Evolutionary conservation across 768 basidiomycete genomes (phyloP).

Genomic region (Amanita exitialis): DNA sequence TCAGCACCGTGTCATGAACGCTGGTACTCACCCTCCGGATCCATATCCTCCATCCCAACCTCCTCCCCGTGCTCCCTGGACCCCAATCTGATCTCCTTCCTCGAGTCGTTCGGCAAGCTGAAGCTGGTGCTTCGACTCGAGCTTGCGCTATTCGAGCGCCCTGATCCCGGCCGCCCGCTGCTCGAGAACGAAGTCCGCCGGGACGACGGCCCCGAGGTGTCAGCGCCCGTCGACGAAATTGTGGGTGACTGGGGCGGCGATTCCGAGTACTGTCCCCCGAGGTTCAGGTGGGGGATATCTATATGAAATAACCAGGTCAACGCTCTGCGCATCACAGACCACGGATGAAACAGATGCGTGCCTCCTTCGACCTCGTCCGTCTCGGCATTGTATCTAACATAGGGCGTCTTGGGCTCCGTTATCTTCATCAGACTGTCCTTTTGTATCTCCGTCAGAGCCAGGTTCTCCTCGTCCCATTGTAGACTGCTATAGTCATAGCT

Average conservation of each 20-base stretch:
- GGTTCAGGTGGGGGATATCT: conserved; percentile 82
- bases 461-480: conserved; percentile 94
- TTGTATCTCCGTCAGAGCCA: conserved; percentile 85
- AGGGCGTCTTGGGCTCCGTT: conserved; percentile 95
- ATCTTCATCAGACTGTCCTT: conserved; percentile 99
- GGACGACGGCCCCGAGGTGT: conserved; percentile 60
- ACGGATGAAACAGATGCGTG: conserved; percentile 20
- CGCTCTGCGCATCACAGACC: background rate
- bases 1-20: background rate
- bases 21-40: conserved; percentile 64
- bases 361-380: conserved; percentile 82
- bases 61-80: conserved; percentile 50
- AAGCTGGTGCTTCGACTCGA: conserved; percentile 81
- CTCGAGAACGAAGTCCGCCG: conserved; percentile 70
- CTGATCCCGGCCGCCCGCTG: conserved; percentile 43
- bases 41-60: conserved; percentile 78
- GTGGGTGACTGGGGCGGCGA: conserved; percentile 28
- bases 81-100: conserved; percentile 45
- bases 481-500: conserved; percentile 37
- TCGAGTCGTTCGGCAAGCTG: conserved; percentile 63
- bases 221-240: conserved; percentile 44
- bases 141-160: conserved; percentile 48
- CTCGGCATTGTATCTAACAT: conserved; percentile 83
- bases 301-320: background rate
- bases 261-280: conserved; percentile 24